Evolutionary conservation across 176 grass and related monocot genomes (phyloP), one percentile per base, ranked within the genome.

Genomic region (Oryza glumipatula): DNA sequence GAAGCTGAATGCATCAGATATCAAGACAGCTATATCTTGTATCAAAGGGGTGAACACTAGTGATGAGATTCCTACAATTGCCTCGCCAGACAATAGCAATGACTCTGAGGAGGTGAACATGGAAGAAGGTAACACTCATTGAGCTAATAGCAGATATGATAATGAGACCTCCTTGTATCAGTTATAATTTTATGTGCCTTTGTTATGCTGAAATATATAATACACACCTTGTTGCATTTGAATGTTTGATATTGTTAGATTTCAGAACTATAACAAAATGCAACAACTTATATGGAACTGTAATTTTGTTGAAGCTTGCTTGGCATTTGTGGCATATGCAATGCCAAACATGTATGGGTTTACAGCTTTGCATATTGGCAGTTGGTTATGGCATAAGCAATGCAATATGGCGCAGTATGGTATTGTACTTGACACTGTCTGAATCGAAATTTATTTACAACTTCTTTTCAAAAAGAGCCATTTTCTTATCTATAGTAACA

Each of bases 1-100:
- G 82, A 90, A 90, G 83, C 74, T 98, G 72, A 93, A 93, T 77
- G 46, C 85, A 77, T 74, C 89, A 78, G 87, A 95, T 91, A 85
- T 91, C 68, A 88, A 73, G 80, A 45, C 80, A 74, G 90, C 86
- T 72, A 82, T 43, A 63, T 76, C 52, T 78, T 88, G 74, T 69
- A 73, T 79, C 68, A 77, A 82, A 74, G 74, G 68, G 77, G 39
- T 70, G 17, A 76, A 88, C 74, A 33, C 16, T 68, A 77, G 43
- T 33, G 68, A 65, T 73, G 88, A 64, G 77, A 60, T 35, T 80
- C 80, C 56, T 49, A 46, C 41, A 61, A 24, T 79, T 76, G 60
- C 73, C 65, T 71, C 66, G 4, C 49, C 69, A 66, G 24, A 61
- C 58, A 75, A 88, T 68, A 73, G 72, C 67, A 89, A 74, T 39